Evolutionary conservation across 208 protist species (phyloP).

Genomic region (Herpetomonas samuelpessoai): DNA sequence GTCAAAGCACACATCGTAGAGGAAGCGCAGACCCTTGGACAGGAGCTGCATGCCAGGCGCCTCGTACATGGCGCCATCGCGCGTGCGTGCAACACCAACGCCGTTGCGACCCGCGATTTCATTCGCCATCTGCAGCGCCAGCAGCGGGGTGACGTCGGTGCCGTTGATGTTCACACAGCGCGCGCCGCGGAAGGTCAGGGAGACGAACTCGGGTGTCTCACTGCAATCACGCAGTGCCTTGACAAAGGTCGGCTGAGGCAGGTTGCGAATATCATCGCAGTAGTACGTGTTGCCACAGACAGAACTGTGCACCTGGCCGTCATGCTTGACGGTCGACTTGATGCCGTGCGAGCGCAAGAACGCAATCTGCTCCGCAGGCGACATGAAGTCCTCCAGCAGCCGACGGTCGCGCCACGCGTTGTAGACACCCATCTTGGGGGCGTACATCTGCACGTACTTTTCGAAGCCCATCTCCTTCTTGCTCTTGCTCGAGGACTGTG

Average conservation of each 20-base stretch:
- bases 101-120: constrained; percentile 88
- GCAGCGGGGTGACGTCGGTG: constrained; percentile 69
- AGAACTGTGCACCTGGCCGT: constrained; percentile 76
- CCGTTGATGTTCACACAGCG: constrained; percentile 86
- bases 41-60: constrained; percentile 90
- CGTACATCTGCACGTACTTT: constrained; percentile 82
- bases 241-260: constrained; percentile 57
- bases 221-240: constrained; percentile 61
- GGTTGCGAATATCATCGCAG: constrained; percentile 52
- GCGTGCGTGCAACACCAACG: constrained; percentile 75
- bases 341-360: constrained; percentile 78
- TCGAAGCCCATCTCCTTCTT: constrained; percentile 89
- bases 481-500: constrained; percentile 83
- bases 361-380: constrained; percentile 68
- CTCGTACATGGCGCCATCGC: constrained; percentile 88
- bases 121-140: constrained; percentile 84
- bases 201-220: constrained; percentile 74
- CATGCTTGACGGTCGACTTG: constrained; percentile 42
- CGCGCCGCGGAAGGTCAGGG: constrained; percentile 64
- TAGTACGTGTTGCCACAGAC: constrained; percentile 86
- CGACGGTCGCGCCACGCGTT: constrained; percentile 87
- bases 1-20: constrained; percentile 91
- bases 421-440: constrained; percentile 87
- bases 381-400: constrained; percentile 81
- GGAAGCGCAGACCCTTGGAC: constrained; percentile 54